phyloP scores from a whole-genome alignment of 129 eudicot genomes.

The carrot (Daucus carota) region DNA sequence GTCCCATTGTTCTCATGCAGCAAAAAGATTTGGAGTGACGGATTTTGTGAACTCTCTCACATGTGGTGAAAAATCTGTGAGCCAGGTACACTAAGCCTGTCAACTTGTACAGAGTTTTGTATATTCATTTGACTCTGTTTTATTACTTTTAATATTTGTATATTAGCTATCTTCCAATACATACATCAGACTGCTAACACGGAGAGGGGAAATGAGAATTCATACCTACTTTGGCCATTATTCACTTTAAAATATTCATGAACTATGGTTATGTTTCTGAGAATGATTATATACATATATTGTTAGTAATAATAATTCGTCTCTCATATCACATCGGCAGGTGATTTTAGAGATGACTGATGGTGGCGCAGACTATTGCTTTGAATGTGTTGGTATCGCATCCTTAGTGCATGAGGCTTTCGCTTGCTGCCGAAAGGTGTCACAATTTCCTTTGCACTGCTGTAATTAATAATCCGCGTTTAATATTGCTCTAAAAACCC shows the following conservation, averaged over 20 bases:
- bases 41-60: conserved; percentile 39
- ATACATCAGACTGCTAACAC: neutral
- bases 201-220: neutral
- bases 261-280: too few relatives aligned
- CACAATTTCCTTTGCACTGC: neutral
- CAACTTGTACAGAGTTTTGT: neutral
- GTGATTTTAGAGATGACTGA: conserved; percentile 45
- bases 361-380: conserved; percentile 77
- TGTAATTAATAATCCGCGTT: too few relatives aligned
- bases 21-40: conserved; percentile 52
- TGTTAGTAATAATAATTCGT: neutral
- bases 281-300: too few relatives aligned
- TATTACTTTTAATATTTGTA: neutral
- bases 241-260: too few relatives aligned
- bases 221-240: too few relatives aligned
- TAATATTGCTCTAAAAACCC: too few relatives aligned
- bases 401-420: conserved; percentile 52
- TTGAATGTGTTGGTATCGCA: conserved; percentile 61
- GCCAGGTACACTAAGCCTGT: conserved; percentile 37
- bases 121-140: neutral
- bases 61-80: conserved; percentile 39
- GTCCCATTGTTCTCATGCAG: conserved; percentile 17
- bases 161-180: neutral
- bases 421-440: conserved; percentile 56
- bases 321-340: too few relatives aligned